These are phyloP conservation scores for Platismatia glauca DNA, from an alignment of 495 filamentous ascomycete species.

Conservation along the genomic window DNA sequence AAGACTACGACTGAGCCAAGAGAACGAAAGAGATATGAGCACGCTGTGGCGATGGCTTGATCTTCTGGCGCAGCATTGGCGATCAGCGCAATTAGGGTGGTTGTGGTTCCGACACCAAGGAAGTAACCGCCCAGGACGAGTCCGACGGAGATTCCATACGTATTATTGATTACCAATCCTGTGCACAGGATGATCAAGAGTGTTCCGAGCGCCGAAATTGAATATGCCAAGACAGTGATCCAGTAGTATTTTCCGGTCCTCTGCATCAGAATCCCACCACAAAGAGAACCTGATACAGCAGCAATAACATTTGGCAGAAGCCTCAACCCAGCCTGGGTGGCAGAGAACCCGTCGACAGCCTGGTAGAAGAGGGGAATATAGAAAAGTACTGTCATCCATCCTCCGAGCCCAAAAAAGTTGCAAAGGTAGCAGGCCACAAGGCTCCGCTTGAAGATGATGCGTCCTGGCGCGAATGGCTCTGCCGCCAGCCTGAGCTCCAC, in stretches of 20 bases:
- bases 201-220: conserved; percentile 42
- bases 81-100: conserved; percentile 53
- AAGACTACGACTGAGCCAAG: conserved; percentile 71
- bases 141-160: conserved; percentile 46
- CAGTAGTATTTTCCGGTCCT: conserved; percentile 70
- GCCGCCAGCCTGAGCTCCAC: conserved; percentile 64
- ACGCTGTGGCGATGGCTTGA: conserved; percentile 73
- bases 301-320: conserved; percentile 58
- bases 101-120: conserved; percentile 63
- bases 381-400: conserved; percentile 57
- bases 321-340: conserved; percentile 54
- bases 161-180: conserved; percentile 38
- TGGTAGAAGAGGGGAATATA: conserved; percentile 77
- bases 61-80: conserved; percentile 60
- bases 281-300: conserved; percentile 58
- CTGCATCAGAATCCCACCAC: conserved; percentile 63
- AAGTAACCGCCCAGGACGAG: conserved; percentile 47
- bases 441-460: conserved; percentile 63
- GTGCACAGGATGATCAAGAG: conserved; percentile 52
- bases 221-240: conserved; percentile 56
- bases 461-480: conserved; percentile 72
- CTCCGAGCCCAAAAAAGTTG: conserved; percentile 69
- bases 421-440: conserved; percentile 61
- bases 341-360: conserved; percentile 55
- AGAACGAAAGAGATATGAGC: conserved; percentile 78